Conservation (phyloP, 176 grass and related monocot genomes). For the Bothriochloa decipiens region DNA sequence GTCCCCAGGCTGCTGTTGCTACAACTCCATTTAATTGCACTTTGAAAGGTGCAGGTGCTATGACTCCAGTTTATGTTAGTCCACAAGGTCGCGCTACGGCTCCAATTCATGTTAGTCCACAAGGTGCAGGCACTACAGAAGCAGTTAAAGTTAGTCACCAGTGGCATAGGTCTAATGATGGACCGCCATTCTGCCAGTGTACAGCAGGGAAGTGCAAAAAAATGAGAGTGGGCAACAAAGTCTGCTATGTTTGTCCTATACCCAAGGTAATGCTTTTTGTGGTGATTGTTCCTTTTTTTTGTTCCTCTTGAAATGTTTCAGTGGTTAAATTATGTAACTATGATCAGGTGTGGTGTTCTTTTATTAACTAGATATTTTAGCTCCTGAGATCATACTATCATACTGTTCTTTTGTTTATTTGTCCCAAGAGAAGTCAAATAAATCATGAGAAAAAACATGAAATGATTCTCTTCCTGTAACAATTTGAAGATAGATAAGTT, state of each 20-base stretch:
- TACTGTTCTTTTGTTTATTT: constrained; percentile 17
- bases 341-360: not conserved
- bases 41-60: constrained; percentile 21
- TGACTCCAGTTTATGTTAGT: constrained; percentile 38
- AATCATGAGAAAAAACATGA: not conserved
- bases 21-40: not conserved
- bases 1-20: too few relatives aligned
- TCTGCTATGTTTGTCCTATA: constrained; percentile 61
- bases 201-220: constrained; percentile 55
- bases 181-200: constrained; percentile 53
- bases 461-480: not conserved
- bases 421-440: not conserved
- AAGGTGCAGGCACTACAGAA: constrained; percentile 12
- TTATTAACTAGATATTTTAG: constrained; percentile 31
- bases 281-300: not conserved
- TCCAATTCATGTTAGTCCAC: constrained; percentile 38
- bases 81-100: constrained; percentile 28
- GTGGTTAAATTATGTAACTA: constrained; percentile 4
- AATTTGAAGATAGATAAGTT: not conserved
- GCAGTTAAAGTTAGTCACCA: constrained; percentile 36
- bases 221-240: constrained; percentile 5
- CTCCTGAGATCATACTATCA: constrained; percentile 9
- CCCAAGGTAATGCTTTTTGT: constrained; percentile 55
- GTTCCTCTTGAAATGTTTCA: constrained; percentile 7
- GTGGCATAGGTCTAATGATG: constrained; percentile 26